phyloP scores from a whole-genome alignment of 176 grass and related monocot species.

The Guadua angustifolia region DNA sequence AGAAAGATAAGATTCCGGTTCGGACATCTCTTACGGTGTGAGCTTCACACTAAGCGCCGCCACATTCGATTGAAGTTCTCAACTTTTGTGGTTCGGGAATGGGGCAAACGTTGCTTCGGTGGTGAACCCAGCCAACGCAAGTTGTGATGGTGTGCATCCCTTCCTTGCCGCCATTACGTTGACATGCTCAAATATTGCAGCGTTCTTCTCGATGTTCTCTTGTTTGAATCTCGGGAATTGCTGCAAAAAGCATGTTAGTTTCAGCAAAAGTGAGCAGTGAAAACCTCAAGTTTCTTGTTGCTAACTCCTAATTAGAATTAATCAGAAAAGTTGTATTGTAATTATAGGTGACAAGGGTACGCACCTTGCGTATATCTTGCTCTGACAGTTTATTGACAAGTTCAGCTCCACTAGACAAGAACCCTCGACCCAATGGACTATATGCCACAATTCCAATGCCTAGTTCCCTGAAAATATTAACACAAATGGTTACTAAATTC shows the following conservation, averaged over 20 bases:
- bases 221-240: constrained; percentile 41
- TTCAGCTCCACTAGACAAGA: constrained; percentile 59
- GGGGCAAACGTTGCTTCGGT: constrained; percentile 53
- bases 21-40: constrained; percentile 42
- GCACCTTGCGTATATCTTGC: constrained; percentile 62
- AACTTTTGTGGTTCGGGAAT: constrained; percentile 64
- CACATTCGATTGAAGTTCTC: constrained; percentile 53
- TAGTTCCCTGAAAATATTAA: too few species aligned
- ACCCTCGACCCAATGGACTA: constrained; percentile 69
- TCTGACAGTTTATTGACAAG: constrained; percentile 49
- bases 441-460: constrained; percentile 65
- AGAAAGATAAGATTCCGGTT: constrained; percentile 44
- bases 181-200: constrained; percentile 43
- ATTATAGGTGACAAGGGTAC: not conserved
- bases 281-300: too few species aligned
- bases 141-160: constrained; percentile 62
- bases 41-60: constrained; percentile 50
- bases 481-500: too few species aligned
- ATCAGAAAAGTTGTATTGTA: too few species aligned
- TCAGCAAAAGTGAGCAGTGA: too few species aligned
- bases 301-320: too few species aligned
- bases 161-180: constrained; percentile 44
- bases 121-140: constrained; percentile 66
- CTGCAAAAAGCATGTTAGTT: not conserved
- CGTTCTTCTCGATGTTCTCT: constrained; percentile 51